These are phyloP conservation scores for Yueomyces sp. DNA, from an alignment of 805 yeast genomes.

Conservation along the genomic window DNA sequence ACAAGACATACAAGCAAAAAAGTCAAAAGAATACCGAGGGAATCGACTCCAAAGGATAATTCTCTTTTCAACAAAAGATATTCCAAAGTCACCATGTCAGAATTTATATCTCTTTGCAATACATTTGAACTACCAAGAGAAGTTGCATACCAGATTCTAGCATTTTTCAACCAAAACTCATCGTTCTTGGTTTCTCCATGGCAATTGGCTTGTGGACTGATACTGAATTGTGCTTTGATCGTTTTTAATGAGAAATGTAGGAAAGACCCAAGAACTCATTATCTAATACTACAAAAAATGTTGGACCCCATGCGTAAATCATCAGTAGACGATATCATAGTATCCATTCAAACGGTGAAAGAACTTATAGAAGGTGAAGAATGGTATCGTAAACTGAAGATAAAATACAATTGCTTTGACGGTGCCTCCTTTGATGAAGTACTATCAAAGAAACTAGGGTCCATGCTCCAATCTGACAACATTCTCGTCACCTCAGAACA, in stretches of 20 bases:
- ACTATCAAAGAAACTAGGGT: conserved; percentile 18
- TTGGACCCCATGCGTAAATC: conserved; percentile 38
- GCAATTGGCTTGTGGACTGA: conserved; percentile 56
- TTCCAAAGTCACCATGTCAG: conserved; percentile 27
- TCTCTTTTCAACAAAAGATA: conserved; percentile 18
- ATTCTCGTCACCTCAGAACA: conserved; percentile 22
- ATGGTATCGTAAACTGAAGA: conserved; percentile 49
- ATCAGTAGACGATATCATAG: conserved; percentile 33
- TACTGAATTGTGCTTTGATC: conserved; percentile 43
- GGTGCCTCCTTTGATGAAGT: conserved; percentile 16
- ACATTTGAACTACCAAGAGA: conserved; percentile 47
- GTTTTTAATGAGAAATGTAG: conserved; percentile 36
- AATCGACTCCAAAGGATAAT: not conserved
- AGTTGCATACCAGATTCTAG: conserved; percentile 35
- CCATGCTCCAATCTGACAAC: conserved; percentile 25
- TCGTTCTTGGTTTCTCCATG: conserved; percentile 49
- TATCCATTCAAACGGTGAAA: conserved; percentile 41
- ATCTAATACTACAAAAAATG: conserved; percentile 36
- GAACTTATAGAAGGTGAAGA: conserved; percentile 41
- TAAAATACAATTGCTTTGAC: conserved; percentile 26
- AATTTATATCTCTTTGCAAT: conserved; percentile 40
- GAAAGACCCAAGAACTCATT: conserved; percentile 35
- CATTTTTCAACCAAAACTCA: conserved; percentile 36
- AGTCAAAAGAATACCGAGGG: not conserved
- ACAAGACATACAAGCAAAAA: not conserved